phyloP scores from a whole-genome alignment of 805 yeast genomes.

The Saturnispora gosingensis region DNA sequence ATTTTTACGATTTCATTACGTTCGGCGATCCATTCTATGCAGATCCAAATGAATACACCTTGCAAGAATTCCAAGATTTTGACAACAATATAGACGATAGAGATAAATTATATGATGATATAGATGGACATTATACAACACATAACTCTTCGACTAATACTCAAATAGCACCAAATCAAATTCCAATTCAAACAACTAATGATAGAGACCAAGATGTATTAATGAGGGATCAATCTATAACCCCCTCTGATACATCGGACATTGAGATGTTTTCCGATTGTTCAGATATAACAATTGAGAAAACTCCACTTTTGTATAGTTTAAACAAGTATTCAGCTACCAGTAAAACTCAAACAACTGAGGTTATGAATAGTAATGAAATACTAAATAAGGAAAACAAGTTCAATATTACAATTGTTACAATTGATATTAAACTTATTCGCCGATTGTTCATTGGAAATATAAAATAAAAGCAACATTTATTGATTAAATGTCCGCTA shows the following conservation, averaged over 20 bases:
- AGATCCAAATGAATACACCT: background rate
- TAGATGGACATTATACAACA: background rate
- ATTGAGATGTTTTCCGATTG: background rate
- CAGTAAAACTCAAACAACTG: no score
- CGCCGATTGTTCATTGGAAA: background rate
- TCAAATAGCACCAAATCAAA: no score
- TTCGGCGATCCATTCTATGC: background rate
- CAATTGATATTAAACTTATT: background rate
- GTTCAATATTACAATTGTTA: background rate
- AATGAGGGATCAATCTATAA: background rate
- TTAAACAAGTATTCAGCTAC: no score
- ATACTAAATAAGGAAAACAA: no score
- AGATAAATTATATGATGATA: background rate
- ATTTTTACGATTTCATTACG: background rate
- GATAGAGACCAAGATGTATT: background rate
- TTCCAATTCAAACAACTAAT: no score
- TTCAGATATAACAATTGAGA: background rate
- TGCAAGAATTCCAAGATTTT: background rate
- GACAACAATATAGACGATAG: background rate
- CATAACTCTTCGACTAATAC: background rate
- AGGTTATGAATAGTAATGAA: no score
- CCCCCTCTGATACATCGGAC: background rate
- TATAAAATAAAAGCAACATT: background rate
- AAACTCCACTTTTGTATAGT: background rate
- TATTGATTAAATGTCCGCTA: background rate